These are phyloP conservation scores for Dactylellina cionopaga DNA, from an alignment of 2,329 filamentous ascomycete species.

Conservation along the genomic window DNA sequence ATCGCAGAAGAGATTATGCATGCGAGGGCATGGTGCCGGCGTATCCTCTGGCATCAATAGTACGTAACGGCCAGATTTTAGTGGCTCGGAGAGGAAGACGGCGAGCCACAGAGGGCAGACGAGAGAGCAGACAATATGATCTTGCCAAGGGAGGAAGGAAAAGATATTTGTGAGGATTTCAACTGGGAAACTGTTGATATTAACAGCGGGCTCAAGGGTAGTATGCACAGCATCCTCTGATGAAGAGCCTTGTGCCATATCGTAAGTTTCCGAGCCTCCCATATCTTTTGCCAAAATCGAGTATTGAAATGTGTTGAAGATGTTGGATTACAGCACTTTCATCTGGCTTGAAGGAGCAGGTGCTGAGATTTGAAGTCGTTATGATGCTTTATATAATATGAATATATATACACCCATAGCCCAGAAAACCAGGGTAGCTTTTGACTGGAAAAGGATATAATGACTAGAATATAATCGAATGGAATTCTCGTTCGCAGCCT, in stretches of 20 bases:
- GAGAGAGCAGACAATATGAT: slow-evolving; percentile 20
- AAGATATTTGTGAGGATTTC: slow-evolving; percentile 31
- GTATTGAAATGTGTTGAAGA: slow-evolving; percentile 15
- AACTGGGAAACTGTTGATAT: slow-evolving; percentile 3
- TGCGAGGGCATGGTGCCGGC: not conserved
- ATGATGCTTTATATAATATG: too few relatives aligned
- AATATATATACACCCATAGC: too few relatives aligned
- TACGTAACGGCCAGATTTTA: slow-evolving; percentile 21
- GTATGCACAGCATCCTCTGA: not conserved
- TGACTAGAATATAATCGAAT: too few relatives aligned
- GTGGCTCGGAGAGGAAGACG: slow-evolving; percentile 12
- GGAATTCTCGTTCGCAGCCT: too few relatives aligned
- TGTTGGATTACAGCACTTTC: slow-evolving; percentile 31
- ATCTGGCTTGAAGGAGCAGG: too few relatives aligned
- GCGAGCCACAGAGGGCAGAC: slow-evolving; percentile 20
- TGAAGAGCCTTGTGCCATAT: not conserved
- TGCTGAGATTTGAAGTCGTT: too few relatives aligned
- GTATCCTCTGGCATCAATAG: not conserved
- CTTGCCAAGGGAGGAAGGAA: slow-evolving; percentile 41
- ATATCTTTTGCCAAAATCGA: not conserved
- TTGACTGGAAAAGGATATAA: too few relatives aligned
- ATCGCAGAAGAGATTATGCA: slow-evolving; percentile 35
- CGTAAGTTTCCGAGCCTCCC: not conserved
- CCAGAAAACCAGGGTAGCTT: too few relatives aligned
- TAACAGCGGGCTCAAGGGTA: not conserved